Percentiles rank a stretch among this genome's conserved stretches.
phyloP scores from a whole-genome alignment of 2,329 filamentous ascomycete species.

The Ramularia collo-cygni region DNA sequence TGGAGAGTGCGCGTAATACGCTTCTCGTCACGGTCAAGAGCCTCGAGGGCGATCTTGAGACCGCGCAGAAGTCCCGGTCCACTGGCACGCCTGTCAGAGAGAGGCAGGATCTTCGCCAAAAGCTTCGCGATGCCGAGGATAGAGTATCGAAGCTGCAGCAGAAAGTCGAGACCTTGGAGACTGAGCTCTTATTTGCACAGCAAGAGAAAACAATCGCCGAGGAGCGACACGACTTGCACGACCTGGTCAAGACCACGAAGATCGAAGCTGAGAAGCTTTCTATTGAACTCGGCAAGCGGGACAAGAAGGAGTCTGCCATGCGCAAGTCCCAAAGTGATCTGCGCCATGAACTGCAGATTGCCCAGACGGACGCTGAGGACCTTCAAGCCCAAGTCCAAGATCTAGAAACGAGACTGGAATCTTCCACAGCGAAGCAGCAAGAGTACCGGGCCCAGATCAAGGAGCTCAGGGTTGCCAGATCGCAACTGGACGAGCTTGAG shows the following conservation, averaged over 20 bases:
- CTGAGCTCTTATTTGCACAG: slow-evolving; percentile 51
- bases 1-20: slow-evolving; percentile 27
- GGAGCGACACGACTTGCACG: slow-evolving; percentile 54
- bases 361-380: slow-evolving; percentile 35
- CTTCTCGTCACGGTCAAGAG: slow-evolving; percentile 29
- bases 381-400: slow-evolving; percentile 52
- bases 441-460: slow-evolving; percentile 32
- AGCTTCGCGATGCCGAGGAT: slow-evolving; percentile 31
- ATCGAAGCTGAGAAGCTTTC: slow-evolving; percentile 51
- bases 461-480: slow-evolving; percentile 26
- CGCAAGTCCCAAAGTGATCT: slow-evolving; percentile 53
- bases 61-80: slow-evolving; percentile 16
- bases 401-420: slow-evolving; percentile 23
- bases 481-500: slow-evolving; percentile 30
- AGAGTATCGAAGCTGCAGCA: slow-evolving; percentile 40
- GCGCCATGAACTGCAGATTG: slow-evolving; percentile 60
- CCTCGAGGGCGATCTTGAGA: slow-evolving; percentile 31
- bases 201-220: slow-evolving; percentile 45
- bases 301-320: slow-evolving; percentile 55
- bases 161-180: slow-evolving; percentile 50
- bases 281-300: slow-evolving; percentile 62
- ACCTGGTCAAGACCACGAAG: slow-evolving; percentile 56
- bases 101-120: slow-evolving; percentile 27
- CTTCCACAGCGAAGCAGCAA: slow-evolving; percentile 28
- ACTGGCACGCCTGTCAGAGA: slow-evolving; percentile 28